These are phyloP conservation scores for Hypoxylon trugodes DNA, from an alignment of 495 filamentous ascomycete species.

Conservation along the genomic window DNA sequence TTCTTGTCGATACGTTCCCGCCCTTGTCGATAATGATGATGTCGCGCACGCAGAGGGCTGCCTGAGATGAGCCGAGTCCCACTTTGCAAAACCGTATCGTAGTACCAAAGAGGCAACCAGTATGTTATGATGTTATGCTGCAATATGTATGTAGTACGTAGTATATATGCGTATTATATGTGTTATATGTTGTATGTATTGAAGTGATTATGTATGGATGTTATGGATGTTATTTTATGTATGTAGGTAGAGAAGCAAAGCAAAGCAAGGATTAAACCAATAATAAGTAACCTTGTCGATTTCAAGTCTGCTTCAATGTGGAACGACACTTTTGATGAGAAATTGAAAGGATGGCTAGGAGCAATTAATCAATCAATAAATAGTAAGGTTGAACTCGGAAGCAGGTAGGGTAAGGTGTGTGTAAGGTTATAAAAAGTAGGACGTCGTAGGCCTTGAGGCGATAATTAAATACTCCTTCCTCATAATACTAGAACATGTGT, in stretches of 20 bases:
- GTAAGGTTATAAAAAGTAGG: too few relatives aligned
- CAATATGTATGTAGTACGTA: too few relatives aligned
- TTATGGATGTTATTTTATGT: too few relatives aligned
- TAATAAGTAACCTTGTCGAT: conserved; percentile 34
- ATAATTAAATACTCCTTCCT: conserved; percentile 7
- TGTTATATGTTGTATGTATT: too few relatives aligned
- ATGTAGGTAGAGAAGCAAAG: too few relatives aligned
- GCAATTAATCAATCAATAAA: background rate
- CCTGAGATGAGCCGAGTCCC: conserved; percentile 32
- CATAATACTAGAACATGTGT: conserved; percentile 1
- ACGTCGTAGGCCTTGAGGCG: conserved; percentile 3
- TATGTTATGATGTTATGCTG: too few relatives aligned
- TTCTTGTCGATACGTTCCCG: conserved; percentile 16
- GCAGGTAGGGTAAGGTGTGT: background rate
- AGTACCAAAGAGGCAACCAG: conserved; percentile 27
- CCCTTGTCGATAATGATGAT: too few relatives aligned
- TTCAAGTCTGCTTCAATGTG: conserved; percentile 23
- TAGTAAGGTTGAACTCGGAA: conserved; percentile 22
- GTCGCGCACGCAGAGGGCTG: conserved; percentile 16
- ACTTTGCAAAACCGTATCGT: conserved; percentile 20
- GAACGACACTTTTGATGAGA: conserved; percentile 22
- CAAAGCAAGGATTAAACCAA: conserved; percentile 28
- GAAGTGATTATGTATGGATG: too few relatives aligned
- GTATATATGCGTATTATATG: too few relatives aligned
- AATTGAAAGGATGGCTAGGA: conserved; percentile 19